phyloP scores from a whole-genome alignment of 345 rosid species.

The Brassica juncea region DNA sequence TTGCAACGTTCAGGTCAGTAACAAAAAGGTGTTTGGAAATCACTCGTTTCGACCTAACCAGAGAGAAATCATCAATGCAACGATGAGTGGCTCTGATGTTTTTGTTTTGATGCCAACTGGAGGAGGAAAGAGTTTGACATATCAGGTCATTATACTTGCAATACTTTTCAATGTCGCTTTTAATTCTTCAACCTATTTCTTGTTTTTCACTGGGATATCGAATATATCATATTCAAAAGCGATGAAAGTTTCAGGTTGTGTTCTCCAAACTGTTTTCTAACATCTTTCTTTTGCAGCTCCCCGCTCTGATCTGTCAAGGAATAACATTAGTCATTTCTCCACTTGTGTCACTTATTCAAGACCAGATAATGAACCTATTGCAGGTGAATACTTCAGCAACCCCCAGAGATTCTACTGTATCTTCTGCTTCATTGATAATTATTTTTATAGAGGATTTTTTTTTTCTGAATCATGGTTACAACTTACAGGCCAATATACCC shows the following conservation, averaged over 20 bases:
- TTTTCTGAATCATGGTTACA: constrained; percentile 28
- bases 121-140: constrained; percentile 97
- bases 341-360: constrained; percentile 96
- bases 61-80: constrained; percentile 90
- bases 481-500: constrained; percentile 71
- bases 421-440: constrained; percentile 12
- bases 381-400: constrained; percentile 57
- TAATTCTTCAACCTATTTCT: constrained; percentile 5
- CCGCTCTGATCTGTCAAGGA: constrained; percentile 84
- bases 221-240: constrained; percentile 6
- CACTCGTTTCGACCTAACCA: constrained; percentile 98
- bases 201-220: constrained; percentile 20
- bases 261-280: constrained; percentile 21
- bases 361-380: constrained; percentile 95
- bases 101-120: constrained; percentile 99
- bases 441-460: constrained; percentile 7
- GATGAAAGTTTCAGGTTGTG: constrained; percentile 16
- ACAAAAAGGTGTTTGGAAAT: constrained; percentile 95
- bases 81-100: constrained; percentile 97
- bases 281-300: constrained; percentile 62
- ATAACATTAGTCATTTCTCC: constrained; percentile 94
- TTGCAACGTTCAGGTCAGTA: constrained; percentile 58
- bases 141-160: constrained; percentile 59
- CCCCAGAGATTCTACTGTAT: constrained; percentile 14
- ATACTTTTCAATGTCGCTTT: constrained; percentile 13